These are phyloP conservation scores for Trichoderma citrinoviride DNA, from an alignment of 2,329 filamentous ascomycete genomes.

Conservation along the genomic window DNA sequence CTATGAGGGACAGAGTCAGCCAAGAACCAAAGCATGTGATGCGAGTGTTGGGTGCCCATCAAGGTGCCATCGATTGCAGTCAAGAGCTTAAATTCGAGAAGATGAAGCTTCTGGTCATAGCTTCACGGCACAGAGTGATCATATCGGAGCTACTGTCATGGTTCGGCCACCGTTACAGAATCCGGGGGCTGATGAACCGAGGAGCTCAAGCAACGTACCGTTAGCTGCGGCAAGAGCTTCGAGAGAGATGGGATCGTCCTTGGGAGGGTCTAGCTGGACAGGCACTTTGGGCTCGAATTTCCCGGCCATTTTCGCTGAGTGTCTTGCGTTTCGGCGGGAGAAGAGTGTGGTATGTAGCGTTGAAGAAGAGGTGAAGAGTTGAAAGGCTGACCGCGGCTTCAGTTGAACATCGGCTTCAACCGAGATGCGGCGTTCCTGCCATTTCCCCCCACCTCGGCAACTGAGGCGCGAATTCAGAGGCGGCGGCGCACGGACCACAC, in stretches of 20 bases:
- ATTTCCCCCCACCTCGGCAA: slow-evolving; percentile 18
- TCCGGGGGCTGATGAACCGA: background rate
- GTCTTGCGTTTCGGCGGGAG: background rate
- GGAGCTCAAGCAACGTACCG: slow-evolving; percentile 55
- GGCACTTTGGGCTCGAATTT: slow-evolving; percentile 78
- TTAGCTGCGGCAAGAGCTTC: slow-evolving; percentile 79
- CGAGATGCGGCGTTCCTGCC: background rate
- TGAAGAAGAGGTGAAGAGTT: background rate
- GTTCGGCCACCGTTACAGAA: background rate
- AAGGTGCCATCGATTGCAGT: background rate
- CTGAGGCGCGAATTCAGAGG: background rate
- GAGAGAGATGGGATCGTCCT: slow-evolving; percentile 78
- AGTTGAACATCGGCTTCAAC: background rate
- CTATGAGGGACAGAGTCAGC: slow-evolving; percentile 41
- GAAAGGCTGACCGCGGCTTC: background rate
- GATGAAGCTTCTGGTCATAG: background rate
- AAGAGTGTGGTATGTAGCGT: background rate
- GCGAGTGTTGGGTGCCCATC: background rate
- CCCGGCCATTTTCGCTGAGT: slow-evolving; percentile 48
- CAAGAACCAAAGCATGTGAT: background rate
- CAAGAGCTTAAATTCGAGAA: background rate
- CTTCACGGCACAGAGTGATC: no score
- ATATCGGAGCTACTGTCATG: background rate
- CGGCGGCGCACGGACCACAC: slow-evolving; percentile 24
- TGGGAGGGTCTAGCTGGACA: slow-evolving; percentile 76